These are phyloP conservation scores for Oryza nivara DNA, from an alignment of 176 grass and related monocot species.

Conservation along the genomic window DNA sequence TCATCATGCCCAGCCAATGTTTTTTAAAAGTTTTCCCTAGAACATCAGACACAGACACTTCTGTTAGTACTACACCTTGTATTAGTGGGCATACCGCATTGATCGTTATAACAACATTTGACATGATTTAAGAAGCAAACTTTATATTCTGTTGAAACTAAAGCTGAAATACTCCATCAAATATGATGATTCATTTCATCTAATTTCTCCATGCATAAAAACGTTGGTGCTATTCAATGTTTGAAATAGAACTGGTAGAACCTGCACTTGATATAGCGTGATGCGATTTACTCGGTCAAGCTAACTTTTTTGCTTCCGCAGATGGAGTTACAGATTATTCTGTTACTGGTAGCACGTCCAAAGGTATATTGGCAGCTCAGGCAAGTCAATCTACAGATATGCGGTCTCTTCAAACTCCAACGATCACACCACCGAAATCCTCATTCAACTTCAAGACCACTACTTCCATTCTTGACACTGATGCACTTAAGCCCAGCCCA, in stretches of 20 bases:
- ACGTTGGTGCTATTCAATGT: constrained; percentile 10
- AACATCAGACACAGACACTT: neutral
- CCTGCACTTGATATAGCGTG: neutral
- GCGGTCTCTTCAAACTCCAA: constrained; percentile 52
- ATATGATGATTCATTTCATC: neutral
- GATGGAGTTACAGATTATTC: constrained; percentile 98
- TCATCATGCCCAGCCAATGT: neutral
- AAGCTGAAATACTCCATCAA: neutral
- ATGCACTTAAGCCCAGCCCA: constrained; percentile 59
- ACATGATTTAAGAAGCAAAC: constrained; percentile 26
- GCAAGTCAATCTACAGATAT: constrained; percentile 59
- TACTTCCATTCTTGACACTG: constrained; percentile 56
- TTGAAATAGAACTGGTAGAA: neutral
- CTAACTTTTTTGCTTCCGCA: constrained; percentile 47
- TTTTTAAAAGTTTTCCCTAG: neutral
- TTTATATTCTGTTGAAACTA: constrained; percentile 14
- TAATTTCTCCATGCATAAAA: neutral
- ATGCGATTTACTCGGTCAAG: constrained; percentile 9
- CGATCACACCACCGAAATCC: constrained; percentile 60
- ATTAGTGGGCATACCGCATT: neutral
- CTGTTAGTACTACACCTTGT: neutral
- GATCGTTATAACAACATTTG: neutral
- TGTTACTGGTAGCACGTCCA: constrained; percentile 92
- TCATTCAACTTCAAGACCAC: constrained; percentile 72
- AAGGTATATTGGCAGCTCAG: constrained; percentile 72